Conservation (phyloP, 108 stramenopile genomes). For the Cyclotella kingstonii region DNA sequence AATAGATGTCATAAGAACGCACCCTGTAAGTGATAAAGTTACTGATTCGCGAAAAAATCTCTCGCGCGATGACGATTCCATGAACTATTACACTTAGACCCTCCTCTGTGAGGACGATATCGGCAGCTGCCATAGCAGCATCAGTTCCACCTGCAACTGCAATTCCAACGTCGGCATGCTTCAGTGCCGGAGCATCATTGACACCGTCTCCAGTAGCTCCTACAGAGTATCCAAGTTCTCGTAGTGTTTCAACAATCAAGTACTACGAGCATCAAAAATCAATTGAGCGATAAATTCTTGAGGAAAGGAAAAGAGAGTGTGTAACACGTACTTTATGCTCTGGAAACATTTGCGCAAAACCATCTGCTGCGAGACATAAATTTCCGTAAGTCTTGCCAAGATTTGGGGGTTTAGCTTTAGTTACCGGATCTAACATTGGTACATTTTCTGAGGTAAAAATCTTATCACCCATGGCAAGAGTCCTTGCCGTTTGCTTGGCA, state of each 20-base stretch:
- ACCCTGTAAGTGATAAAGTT: conserved; percentile 58
- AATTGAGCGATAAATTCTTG: not conserved
- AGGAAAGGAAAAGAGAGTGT: not conserved
- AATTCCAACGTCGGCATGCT: conserved; percentile 73
- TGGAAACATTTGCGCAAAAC: conserved; percentile 81
- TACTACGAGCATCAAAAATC: conserved; percentile 35
- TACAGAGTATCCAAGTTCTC: conserved; percentile 46
- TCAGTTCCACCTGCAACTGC: conserved; percentile 76
- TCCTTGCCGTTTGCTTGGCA: conserved; percentile 66
- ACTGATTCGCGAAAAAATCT: conserved; percentile 54
- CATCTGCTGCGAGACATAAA: conserved; percentile 53
- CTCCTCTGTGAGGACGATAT: conserved; percentile 68
- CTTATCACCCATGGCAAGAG: conserved; percentile 58
- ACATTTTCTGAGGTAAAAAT: conserved; percentile 50
- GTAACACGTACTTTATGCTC: conserved; percentile 58
- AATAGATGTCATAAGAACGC: not conserved
- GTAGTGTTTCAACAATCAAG: conserved; percentile 63
- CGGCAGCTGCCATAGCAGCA: conserved; percentile 70
- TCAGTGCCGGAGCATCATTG: conserved; percentile 79
- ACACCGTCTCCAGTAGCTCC: conserved; percentile 81
- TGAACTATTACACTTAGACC: conserved; percentile 61
- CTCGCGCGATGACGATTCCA: conserved; percentile 56
- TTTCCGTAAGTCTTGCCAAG: conserved; percentile 40
- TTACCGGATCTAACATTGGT: conserved; percentile 46
- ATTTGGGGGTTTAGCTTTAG: conserved; percentile 43